Evolutionary conservation across 169 alveolate genomes (phyloP).

Genomic region (Babesia ovis): DNA sequence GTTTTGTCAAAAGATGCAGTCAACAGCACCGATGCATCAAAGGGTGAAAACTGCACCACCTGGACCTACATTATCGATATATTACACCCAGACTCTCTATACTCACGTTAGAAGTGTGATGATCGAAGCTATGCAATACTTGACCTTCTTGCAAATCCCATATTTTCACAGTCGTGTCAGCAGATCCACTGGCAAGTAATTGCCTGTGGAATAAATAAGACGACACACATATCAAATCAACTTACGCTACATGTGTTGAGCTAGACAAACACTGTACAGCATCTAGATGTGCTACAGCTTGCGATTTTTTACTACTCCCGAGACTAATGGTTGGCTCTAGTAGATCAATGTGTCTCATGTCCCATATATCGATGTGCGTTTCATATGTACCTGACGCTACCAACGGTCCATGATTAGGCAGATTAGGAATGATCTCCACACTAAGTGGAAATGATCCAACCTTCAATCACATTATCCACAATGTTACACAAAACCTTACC

Average conservation of each 20-base stretch:
- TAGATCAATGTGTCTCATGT: constrained; percentile 41
- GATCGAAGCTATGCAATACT: constrained; percentile 28
- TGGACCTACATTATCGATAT: constrained; percentile 38
- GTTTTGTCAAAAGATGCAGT: constrained; percentile 60
- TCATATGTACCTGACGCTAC: constrained; percentile 61
- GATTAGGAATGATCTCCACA: constrained; percentile 32
- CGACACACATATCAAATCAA: neutral
- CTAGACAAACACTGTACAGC: constrained; percentile 46
- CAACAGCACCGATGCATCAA: constrained; percentile 30
- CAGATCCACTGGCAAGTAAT: constrained; percentile 53
- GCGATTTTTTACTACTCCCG: constrained; percentile 11
- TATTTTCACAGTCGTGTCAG: constrained; percentile 38
- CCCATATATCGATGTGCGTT: constrained; percentile 43
- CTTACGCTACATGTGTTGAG: constrained; percentile 43
- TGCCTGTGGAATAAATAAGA: constrained; percentile 10
- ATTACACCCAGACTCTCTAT: neutral
- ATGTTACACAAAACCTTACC: neutral
- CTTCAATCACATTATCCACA: neutral
- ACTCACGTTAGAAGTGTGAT: constrained; percentile 54
- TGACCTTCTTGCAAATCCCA: constrained; percentile 60
- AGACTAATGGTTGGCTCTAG: constrained; percentile 42
- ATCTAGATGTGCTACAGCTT: neutral
- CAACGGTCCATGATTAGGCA: constrained; percentile 31
- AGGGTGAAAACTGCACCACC: constrained; percentile 49
- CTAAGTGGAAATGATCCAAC: constrained; percentile 42